phyloP scores from a whole-genome alignment of 306 rosid genomes.

The Mucuna pruriens region DNA sequence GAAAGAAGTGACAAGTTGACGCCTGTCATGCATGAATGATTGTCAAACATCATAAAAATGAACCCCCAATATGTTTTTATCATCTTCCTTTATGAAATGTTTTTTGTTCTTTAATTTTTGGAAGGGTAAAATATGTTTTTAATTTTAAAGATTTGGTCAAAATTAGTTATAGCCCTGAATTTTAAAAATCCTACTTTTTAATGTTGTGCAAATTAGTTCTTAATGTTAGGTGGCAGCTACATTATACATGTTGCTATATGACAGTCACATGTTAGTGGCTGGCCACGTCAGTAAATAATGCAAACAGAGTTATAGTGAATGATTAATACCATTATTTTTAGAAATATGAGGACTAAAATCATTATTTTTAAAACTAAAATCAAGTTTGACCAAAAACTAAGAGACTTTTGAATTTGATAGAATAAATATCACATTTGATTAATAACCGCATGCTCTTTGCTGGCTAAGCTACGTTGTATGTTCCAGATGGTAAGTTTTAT shows the following conservation, averaged over 20 bases:
- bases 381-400: too few species aligned
- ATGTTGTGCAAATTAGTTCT: too few species aligned
- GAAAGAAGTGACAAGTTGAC: slow-evolving; percentile 88
- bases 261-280: too few species aligned
- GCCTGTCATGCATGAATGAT: slow-evolving; percentile 48
- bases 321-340: too few species aligned
- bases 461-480: background rate
- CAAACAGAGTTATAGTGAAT: background rate
- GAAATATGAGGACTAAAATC: too few species aligned
- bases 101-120: background rate
- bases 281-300: background rate
- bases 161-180: background rate
- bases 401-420: background rate
- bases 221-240: too few species aligned
- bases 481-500: background rate
- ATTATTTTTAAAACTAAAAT: too few species aligned
- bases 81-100: background rate
- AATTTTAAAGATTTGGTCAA: background rate
- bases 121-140: background rate
- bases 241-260: too few species aligned
- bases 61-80: background rate
- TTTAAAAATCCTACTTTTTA: background rate
- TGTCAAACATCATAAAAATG: background rate
- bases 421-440: background rate
- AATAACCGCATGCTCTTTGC: background rate